Conservation (phyloP, 1,284 basidiomycete species). For the Schizophyllum amplum region DNA sequence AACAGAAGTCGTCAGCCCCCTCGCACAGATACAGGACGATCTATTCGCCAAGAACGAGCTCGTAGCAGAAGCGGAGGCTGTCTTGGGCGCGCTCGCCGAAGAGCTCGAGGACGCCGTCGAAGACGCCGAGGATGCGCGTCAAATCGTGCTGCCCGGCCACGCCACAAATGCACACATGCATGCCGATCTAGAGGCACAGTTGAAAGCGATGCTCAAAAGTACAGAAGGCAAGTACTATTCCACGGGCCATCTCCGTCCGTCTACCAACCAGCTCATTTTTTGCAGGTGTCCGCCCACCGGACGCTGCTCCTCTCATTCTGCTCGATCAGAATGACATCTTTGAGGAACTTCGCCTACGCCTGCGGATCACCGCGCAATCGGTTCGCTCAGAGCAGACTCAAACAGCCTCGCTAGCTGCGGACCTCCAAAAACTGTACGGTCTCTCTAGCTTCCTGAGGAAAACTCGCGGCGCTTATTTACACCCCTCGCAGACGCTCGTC, state of each 20-base stretch:
- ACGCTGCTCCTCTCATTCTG: conserved; percentile 16
- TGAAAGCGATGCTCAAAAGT: conserved; percentile 14
- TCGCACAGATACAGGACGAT: conserved; percentile 16
- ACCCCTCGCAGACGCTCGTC: conserved; percentile 11
- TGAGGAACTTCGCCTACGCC: conserved; percentile 8
- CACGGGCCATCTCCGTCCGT: background rate
- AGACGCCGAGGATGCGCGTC: background rate
- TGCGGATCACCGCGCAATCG: background rate
- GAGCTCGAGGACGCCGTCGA: conserved; percentile 22
- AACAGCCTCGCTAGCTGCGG: conserved; percentile 5
- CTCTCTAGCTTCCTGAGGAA: background rate
- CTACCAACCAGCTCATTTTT: background rate
- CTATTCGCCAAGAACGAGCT: conserved; percentile 15
- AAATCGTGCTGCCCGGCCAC: background rate
- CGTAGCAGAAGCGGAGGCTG: conserved; percentile 21
- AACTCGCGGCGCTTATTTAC: background rate
- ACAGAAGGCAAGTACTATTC: background rate
- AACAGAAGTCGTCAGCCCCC: conserved; percentile 13
- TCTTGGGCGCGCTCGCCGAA: conserved; percentile 22
- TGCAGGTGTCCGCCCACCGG: conserved; percentile 11
- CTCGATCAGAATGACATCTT: conserved; percentile 20
- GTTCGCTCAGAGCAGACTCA: conserved; percentile 5
- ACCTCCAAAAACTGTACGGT: conserved; percentile 11
- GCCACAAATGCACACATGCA: conserved; percentile 4
- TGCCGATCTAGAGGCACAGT: conserved; percentile 3